Evolutionary conservation across 805 yeast genomes (phyloP).

Genomic region (Ogataea degrootiae): DNA sequence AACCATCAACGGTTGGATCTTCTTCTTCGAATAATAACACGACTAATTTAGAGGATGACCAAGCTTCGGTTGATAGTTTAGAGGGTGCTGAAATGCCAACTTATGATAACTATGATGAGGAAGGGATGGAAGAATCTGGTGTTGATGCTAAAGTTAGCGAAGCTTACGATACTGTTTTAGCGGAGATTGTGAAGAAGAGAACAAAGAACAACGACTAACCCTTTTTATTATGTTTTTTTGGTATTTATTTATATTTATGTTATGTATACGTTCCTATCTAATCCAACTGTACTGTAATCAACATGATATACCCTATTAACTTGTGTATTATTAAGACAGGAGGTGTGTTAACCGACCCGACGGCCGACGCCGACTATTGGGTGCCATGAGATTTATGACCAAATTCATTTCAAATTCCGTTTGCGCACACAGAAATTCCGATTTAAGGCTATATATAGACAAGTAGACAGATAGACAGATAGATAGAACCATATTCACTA

Average conservation of each 20-base stretch:
- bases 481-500: too few species aligned
- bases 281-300: too few species aligned
- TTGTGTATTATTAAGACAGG: too few species aligned
- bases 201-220: neutral
- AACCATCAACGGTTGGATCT: neutral
- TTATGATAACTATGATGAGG: neutral
- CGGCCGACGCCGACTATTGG: too few species aligned
- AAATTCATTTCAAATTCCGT: too few species aligned
- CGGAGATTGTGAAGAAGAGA: conserved; percentile 16
- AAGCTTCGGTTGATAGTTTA: conserved; percentile 1
- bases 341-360: too few species aligned
- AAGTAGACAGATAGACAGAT: neutral
- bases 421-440: too few species aligned
- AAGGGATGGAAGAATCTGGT: neutral
- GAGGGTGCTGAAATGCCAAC: neutral
- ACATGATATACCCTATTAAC: too few species aligned
- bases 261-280: too few species aligned
- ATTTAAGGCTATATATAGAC: too few species aligned
- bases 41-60: neutral
- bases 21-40: neutral
- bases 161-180: conserved; percentile 23
- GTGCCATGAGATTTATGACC: too few species aligned
- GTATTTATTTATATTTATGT: neutral
- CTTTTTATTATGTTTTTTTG: neutral
- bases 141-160: conserved; percentile 1